Percentiles rank a stretch among this genome's conserved stretches.
Conservation (phyloP, 768 basidiomycete species). For the Xerocomellus intermedius region DNA sequence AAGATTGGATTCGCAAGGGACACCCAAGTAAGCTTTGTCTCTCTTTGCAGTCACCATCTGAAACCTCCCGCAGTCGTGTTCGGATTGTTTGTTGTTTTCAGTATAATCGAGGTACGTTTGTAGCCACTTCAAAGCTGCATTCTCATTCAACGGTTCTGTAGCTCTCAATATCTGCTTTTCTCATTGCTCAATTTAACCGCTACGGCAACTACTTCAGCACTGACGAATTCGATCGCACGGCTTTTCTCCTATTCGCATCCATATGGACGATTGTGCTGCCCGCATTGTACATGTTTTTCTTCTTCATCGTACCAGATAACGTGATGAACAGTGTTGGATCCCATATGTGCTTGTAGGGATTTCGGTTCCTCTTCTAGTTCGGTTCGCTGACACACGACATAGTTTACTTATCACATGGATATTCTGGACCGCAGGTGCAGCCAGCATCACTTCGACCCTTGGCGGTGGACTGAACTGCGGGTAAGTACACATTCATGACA, state of each 20-base stretch:
- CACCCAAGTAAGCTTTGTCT: slow-evolving; percentile 48
- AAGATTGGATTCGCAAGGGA: slow-evolving; percentile 47
- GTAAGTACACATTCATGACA: slow-evolving; percentile 34
- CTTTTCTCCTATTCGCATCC: slow-evolving; percentile 68
- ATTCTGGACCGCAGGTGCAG: slow-evolving; percentile 73
- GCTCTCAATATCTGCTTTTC: slow-evolving; percentile 73
- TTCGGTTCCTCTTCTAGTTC: not conserved
- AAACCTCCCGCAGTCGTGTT: slow-evolving; percentile 46
- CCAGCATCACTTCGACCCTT: slow-evolving; percentile 62
- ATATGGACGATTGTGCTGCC: slow-evolving; percentile 67
- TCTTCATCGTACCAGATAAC: slow-evolving; percentile 48
- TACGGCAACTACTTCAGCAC: slow-evolving; percentile 49
- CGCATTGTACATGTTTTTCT: slow-evolving; percentile 50
- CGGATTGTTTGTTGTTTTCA: slow-evolving; percentile 53
- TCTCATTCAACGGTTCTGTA: slow-evolving; percentile 22
- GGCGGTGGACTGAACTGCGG: slow-evolving; percentile 72
- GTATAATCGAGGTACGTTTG: slow-evolving; percentile 58
- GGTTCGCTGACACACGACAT: slow-evolving; percentile 5
- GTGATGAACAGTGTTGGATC: slow-evolving; percentile 59
- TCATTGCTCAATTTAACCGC: slow-evolving; percentile 58
- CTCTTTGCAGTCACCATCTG: not conserved
- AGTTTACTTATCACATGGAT: slow-evolving; percentile 74
- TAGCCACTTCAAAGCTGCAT: not conserved
- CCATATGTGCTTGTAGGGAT: slow-evolving; percentile 60
- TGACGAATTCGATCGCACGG: slow-evolving; percentile 58